A percentile compares a stretch with the other conserved stretches of the same genome.
Conservation (phyloP, 345 rosid genomes). For the Citropsis articulata region DNA sequence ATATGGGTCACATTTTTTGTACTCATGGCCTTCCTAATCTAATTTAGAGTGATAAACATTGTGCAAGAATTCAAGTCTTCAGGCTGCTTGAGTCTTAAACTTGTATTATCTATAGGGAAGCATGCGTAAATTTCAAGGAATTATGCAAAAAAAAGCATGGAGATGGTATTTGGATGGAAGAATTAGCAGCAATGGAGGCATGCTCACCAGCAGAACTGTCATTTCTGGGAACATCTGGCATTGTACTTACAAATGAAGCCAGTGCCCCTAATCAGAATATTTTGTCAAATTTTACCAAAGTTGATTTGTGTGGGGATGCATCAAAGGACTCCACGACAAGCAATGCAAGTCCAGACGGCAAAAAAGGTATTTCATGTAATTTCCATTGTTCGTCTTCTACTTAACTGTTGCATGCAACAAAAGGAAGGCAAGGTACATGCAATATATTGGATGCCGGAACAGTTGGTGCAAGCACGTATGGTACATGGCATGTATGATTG, state of each 20-base stretch:
- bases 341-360: constrained; percentile 39
- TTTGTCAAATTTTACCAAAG: constrained; percentile 20
- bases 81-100: constrained; percentile 9
- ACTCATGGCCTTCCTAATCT: background rate
- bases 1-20: background rate
- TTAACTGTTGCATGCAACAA: background rate
- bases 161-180: constrained; percentile 81
- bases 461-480: background rate
- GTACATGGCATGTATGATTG: background rate
- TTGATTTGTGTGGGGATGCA: constrained; percentile 21
- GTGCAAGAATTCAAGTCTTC: background rate
- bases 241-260: constrained; percentile 56
- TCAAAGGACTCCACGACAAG: constrained; percentile 35
- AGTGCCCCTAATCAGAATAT: constrained; percentile 28
- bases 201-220: constrained; percentile 52
- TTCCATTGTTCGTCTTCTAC: background rate
- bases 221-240: constrained; percentile 53
- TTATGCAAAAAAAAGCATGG: constrained; percentile 68
- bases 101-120: constrained; percentile 43
- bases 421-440: background rate
- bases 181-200: constrained; percentile 79
- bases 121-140: constrained; percentile 72
- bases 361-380: constrained; percentile 37
- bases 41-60: background rate
- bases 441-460: background rate